Conservation (phyloP, 2,329 filamentous ascomycete genomes). For the Aschersonia sp. region DNA sequence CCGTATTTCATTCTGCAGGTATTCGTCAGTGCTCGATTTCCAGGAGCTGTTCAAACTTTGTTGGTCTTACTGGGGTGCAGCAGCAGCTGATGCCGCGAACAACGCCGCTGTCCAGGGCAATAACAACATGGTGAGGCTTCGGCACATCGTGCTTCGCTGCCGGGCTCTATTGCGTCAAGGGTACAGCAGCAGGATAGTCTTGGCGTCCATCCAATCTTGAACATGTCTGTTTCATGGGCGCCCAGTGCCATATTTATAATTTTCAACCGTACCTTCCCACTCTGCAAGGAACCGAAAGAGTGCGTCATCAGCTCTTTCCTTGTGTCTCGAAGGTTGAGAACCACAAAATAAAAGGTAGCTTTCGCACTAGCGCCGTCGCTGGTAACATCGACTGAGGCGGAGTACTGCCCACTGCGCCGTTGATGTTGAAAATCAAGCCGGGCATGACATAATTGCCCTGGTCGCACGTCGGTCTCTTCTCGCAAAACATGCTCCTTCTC, state of each 20-base stretch:
- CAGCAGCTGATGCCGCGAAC: neutral
- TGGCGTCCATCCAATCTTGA: neutral
- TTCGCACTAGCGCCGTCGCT: neutral
- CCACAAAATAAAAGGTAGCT: neutral
- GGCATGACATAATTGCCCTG: too few relatives aligned
- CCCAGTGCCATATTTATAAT: neutral
- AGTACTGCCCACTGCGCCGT: too few relatives aligned
- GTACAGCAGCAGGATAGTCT: neutral
- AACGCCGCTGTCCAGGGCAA: neutral
- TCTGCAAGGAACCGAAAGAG: neutral
- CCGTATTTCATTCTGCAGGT: constrained; percentile 14
- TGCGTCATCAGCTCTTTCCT: neutral
- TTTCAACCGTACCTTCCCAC: neutral
- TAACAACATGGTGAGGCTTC: neutral
- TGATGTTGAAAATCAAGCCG: too few relatives aligned
- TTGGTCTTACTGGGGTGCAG: neutral
- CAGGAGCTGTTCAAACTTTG: too few relatives aligned
- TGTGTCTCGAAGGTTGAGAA: neutral
- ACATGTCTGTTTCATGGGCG: neutral
- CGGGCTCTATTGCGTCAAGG: neutral
- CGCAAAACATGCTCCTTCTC: too few relatives aligned
- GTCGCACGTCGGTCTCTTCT: too few relatives aligned
- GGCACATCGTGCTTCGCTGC: neutral
- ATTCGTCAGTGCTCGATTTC: neutral
- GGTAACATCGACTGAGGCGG: neutral